phyloP scores from a whole-genome alignment of 2,329 filamentous ascomycete species.

The Alternaria gansuensis region DNA sequence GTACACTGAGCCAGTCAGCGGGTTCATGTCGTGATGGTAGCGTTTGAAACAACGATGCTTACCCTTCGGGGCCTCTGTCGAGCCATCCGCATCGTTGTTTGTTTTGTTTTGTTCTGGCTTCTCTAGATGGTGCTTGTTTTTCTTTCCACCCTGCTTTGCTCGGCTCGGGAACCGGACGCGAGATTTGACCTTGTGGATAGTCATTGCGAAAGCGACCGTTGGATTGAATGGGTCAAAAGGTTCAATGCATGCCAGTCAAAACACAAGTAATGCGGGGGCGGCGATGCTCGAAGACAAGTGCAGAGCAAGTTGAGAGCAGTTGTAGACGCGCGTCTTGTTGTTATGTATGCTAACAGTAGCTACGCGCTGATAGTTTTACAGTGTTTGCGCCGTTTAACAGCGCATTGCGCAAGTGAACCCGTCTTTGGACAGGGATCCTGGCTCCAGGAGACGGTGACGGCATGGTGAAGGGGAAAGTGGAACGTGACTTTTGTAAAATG shows the following conservation, averaged over 20 bases:
- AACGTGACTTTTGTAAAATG: not conserved
- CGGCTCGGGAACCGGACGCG: conserved; percentile 3
- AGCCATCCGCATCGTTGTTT: conserved; percentile 3
- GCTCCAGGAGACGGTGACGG: not conserved
- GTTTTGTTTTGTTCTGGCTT: not conserved
- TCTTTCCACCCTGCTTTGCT: not conserved
- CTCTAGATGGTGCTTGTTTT: conserved; percentile 1
- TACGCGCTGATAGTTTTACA: not conserved
- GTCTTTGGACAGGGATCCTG: not conserved
- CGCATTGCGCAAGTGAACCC: conserved; percentile 2
- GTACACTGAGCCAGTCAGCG: conserved; percentile 10
- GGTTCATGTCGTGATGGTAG: not conserved
- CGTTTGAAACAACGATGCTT: not conserved
- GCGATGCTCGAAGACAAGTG: not conserved
- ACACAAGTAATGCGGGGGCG: not conserved
- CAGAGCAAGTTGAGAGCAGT: not conserved
- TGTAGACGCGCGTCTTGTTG: conserved; percentile 5
- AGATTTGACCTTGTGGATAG: conserved; percentile 6
- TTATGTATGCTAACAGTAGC: conserved; percentile 4
- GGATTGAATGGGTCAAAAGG: too few species aligned
- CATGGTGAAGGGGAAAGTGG: conserved; percentile 6
- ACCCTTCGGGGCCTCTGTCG: not conserved
- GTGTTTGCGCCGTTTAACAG: conserved; percentile 2
- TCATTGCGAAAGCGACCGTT: not conserved
- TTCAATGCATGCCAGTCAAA: not conserved